Percentiles rank a stretch among this genome's conserved stretches.
Evolutionary conservation across 169 alveolate genomes (phyloP).

Genomic region (Theileria sp.): DNA sequence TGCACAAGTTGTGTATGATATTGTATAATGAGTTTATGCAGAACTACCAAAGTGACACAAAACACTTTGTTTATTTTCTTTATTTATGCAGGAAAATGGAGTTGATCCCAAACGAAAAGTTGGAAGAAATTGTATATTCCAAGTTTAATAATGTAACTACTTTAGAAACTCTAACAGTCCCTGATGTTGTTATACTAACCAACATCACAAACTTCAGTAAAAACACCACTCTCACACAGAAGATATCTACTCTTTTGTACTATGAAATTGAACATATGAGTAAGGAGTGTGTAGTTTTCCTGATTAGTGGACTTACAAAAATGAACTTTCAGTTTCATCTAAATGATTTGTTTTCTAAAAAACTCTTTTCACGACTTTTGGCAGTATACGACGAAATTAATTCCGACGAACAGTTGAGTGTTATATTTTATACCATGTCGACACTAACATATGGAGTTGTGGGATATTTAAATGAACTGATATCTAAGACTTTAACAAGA

Average conservation of each 20-base stretch:
- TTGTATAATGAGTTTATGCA: slow-evolving; percentile 44
- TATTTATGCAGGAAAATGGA: slow-evolving; percentile 22
- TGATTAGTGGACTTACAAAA: slow-evolving; percentile 31
- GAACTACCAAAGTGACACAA: slow-evolving; percentile 10
- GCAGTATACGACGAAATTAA: slow-evolving; percentile 23
- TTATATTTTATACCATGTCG: slow-evolving; percentile 18
- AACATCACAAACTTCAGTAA: neutral
- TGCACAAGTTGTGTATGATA: slow-evolving; percentile 26
- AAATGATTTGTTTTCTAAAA: slow-evolving; percentile 17
- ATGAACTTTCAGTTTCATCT: slow-evolving; percentile 29
- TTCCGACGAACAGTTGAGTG: neutral
- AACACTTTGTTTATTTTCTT: slow-evolving; percentile 16
- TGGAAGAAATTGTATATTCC: slow-evolving; percentile 18
- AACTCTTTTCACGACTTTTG: slow-evolving; percentile 14
- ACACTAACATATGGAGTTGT: slow-evolving; percentile 29
- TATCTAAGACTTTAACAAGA: slow-evolving; percentile 32
- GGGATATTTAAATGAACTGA: slow-evolving; percentile 31
- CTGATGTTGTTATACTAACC: slow-evolving; percentile 35
- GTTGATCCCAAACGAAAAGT: slow-evolving; percentile 11
- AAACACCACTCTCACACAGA: slow-evolving; percentile 3
- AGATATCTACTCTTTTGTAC: slow-evolving; percentile 26
- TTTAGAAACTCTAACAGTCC: slow-evolving; percentile 20
- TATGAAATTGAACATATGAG: slow-evolving; percentile 40
- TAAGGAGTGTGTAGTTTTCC: slow-evolving; percentile 17
- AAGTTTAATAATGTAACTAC: slow-evolving; percentile 20